Percentiles rank a stretch among this genome's conserved stretches.
Evolutionary conservation across 352 stramenopile species (phyloP).

Genomic region (Pythium utonaiense): DNA sequence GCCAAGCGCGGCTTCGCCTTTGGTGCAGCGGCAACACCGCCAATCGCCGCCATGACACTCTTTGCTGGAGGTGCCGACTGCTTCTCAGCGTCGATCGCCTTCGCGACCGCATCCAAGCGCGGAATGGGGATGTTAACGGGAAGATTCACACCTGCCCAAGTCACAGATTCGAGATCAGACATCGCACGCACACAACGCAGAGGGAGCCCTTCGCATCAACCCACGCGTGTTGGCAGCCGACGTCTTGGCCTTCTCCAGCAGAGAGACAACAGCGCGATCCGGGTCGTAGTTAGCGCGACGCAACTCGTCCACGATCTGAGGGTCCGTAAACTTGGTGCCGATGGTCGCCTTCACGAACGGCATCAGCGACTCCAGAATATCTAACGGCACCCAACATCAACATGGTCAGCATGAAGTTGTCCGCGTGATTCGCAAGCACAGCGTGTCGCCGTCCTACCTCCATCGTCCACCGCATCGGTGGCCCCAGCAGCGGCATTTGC

Average conservation of each 20-base stretch:
- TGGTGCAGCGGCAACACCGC: slow-evolving; percentile 13
- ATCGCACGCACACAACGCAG: too few relatives aligned
- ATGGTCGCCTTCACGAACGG: slow-evolving; percentile 53
- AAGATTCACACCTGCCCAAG: slow-evolving; percentile 31
- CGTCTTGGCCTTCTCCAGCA: slow-evolving; percentile 73
- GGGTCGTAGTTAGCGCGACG: slow-evolving; percentile 74
- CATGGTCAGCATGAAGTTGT: background rate
- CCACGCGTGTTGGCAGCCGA: slow-evolving; percentile 23
- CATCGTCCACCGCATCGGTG: slow-evolving; percentile 31
- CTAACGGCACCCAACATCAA: slow-evolving; percentile 10
- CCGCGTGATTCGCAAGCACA: background rate
- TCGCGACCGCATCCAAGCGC: slow-evolving; percentile 52
- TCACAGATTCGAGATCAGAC: background rate
- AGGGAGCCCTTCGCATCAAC: background rate
- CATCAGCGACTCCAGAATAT: slow-evolving; percentile 54
- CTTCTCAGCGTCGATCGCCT: slow-evolving; percentile 42
- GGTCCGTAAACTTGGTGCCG: slow-evolving; percentile 46
- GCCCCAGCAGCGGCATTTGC: background rate
- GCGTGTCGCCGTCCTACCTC: slow-evolving; percentile 19
- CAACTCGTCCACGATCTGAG: slow-evolving; percentile 67
- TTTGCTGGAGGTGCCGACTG: slow-evolving; percentile 25
- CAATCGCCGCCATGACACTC: slow-evolving; percentile 49
- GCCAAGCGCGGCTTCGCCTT: slow-evolving; percentile 10
- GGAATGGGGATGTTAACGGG: slow-evolving; percentile 68
- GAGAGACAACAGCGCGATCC: slow-evolving; percentile 64